Evolutionary conservation across 2,329 filamentous ascomycete species (phyloP).

Genomic region (Delphinella strobiligena): DNA sequence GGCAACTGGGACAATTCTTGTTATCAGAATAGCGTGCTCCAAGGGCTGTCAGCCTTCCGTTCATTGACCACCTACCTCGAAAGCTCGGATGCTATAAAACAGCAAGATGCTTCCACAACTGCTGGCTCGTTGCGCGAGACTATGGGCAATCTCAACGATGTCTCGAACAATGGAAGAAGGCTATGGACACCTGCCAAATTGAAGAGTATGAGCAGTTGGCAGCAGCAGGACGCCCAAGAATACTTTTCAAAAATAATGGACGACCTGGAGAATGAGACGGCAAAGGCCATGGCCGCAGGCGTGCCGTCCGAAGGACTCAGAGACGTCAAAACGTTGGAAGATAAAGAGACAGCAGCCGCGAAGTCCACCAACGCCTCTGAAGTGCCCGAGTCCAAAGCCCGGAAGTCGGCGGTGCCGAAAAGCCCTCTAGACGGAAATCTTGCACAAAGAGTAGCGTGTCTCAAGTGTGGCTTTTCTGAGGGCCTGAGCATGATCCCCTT

Average conservation of each 20-base stretch:
- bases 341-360: too few relatives aligned
- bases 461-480: conserved; percentile 73
- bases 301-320: conserved; percentile 16
- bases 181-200: conserved; percentile 72
- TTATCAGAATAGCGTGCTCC: conserved; percentile 90
- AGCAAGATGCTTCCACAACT: conserved; percentile 26
- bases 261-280: conserved; percentile 42
- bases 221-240: conserved; percentile 95
- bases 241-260: conserved; percentile 73
- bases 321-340: conserved; percentile 2
- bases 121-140: conserved; percentile 50
- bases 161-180: conserved; percentile 58
- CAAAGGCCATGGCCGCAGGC: conserved; percentile 17
- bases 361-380: background rate
- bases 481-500: conserved; percentile 85
- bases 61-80: conserved; percentile 37
- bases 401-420: background rate
- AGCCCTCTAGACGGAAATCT: conserved; percentile 82
- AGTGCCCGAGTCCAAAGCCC: background rate
- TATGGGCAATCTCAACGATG: conserved; percentile 57
- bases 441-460: conserved; percentile 81
- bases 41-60: conserved; percentile 57
- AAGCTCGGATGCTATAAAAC: conserved; percentile 15
- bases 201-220: conserved; percentile 89
- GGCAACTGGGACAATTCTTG: conserved; percentile 93